Conservation (phyloP, 2,329 filamentous ascomycete genomes). For the Sodiomyces alkalinus region DNA sequence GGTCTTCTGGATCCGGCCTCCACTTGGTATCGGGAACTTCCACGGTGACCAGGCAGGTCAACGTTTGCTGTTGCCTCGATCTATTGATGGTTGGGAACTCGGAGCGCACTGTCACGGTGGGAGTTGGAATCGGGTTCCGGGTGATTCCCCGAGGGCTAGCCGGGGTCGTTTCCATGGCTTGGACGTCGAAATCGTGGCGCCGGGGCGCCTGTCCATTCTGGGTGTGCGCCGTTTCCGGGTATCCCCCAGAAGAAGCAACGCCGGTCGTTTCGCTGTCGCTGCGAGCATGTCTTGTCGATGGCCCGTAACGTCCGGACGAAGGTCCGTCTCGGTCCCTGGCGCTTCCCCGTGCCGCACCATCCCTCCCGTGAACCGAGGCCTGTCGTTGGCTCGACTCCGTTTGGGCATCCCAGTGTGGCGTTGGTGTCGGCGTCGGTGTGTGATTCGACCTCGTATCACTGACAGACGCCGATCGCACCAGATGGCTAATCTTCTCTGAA, state of each 20-base stretch:
- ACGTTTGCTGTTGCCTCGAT: constrained; percentile 83
- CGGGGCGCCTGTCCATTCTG: constrained; percentile 52
- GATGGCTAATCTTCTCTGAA: constrained; percentile 83
- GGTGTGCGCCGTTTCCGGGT: constrained; percentile 60
- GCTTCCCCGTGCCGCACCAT: constrained; percentile 23
- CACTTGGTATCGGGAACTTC: constrained; percentile 90
- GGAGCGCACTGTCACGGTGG: constrained; percentile 85
- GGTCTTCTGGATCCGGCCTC: constrained; percentile 70
- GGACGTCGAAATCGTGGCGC: constrained; percentile 86
- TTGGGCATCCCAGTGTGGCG: constrained; percentile 56
- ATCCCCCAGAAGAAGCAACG: constrained; percentile 61
- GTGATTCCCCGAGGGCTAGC: constrained; percentile 55
- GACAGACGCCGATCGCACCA: constrained; percentile 68
- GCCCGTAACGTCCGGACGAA: constrained; percentile 27
- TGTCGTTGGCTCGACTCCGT: constrained; percentile 23
- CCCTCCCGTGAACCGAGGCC: constrained; percentile 17
- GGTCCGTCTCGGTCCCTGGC: constrained; percentile 33
- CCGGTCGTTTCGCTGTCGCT: constrained; percentile 70
- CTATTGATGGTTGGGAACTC: constrained; percentile 91
- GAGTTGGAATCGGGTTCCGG: constrained; percentile 79
- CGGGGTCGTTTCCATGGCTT: constrained; percentile 84
- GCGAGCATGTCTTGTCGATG: constrained; percentile 43
- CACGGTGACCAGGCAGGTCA: constrained; percentile 87
- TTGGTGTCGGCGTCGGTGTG: constrained; percentile 41
- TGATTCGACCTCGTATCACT: constrained; percentile 43